Evolutionary conservation across 352 stramenopile genomes (phyloP).

Genomic region (Phytopythium oedochilum): DNA sequence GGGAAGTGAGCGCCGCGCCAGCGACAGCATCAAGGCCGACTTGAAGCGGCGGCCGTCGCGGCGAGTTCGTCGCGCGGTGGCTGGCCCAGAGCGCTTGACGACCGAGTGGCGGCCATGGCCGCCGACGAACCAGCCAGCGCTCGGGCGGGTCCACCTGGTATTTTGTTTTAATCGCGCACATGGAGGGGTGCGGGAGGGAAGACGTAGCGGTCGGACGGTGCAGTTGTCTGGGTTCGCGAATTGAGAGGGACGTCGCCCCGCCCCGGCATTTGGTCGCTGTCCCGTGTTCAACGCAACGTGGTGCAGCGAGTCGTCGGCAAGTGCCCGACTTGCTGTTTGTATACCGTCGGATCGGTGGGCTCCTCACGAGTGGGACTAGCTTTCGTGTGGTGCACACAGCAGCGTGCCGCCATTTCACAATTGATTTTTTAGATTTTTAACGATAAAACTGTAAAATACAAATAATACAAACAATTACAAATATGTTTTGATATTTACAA

Average conservation of each 20-base stretch:
- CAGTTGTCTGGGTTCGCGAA: no score
- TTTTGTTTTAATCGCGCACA: neutral
- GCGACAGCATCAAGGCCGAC: neutral
- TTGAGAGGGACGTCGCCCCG: neutral
- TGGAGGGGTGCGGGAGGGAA: neutral
- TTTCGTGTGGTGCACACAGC: no score
- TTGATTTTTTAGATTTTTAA: no score
- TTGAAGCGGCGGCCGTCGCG: neutral
- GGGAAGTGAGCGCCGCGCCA: conserved; percentile 1
- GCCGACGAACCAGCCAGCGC: neutral
- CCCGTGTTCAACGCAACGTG: conserved; percentile 5
- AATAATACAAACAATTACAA: no score
- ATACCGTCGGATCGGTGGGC: no score
- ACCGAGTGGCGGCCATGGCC: neutral
- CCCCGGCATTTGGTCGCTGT: conserved; percentile 4
- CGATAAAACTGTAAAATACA: no score
- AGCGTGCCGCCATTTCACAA: no score
- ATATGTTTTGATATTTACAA: no score
- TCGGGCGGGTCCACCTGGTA: neutral
- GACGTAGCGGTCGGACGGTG: neutral
- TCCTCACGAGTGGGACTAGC: no score
- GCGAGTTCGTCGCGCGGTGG: conserved; percentile 4
- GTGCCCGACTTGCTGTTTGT: no score
- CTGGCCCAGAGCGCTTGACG: conserved; percentile 4
- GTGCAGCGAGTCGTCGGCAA: neutral